Evolutionary conservation across 163 green algal species (phyloP).

Genomic region (Scenedesmus sp.): DNA sequence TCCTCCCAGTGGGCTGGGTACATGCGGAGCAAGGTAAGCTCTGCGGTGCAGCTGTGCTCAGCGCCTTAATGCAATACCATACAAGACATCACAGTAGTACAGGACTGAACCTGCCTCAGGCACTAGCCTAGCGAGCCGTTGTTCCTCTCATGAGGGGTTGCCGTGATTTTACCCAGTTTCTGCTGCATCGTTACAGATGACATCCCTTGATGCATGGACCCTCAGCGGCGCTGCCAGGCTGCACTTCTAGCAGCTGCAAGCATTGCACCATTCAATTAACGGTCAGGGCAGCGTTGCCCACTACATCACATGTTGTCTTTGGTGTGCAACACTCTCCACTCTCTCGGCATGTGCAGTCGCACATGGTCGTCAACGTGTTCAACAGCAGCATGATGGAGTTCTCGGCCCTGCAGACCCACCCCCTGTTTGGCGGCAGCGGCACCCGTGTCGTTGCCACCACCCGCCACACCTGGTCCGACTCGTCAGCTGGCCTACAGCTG

Average conservation of each 20-base stretch:
- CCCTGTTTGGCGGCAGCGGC: background rate
- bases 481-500: background rate
- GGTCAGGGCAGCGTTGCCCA: background rate
- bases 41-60: too few relatives aligned
- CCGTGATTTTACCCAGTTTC: too few relatives aligned
- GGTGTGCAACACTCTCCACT: background rate
- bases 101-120: too few relatives aligned
- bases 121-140: too few relatives aligned
- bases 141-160: too few relatives aligned
- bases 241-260: background rate
- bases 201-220: too few relatives aligned
- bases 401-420: background rate
- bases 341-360: background rate
- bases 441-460: background rate
- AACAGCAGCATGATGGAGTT: constrained; percentile 2
- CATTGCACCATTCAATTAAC: background rate
- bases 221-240: too few relatives aligned
- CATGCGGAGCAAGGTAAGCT: background rate
- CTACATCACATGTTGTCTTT: background rate
- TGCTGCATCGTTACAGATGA: too few relatives aligned
- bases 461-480: constrained; percentile 13
- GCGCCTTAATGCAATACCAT: too few relatives aligned
- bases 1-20: background rate
- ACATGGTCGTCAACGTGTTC: background rate
- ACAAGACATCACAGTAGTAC: too few relatives aligned